phyloP scores from a whole-genome alignment of 495 filamentous ascomycete genomes.

The Podospora comata region DNA sequence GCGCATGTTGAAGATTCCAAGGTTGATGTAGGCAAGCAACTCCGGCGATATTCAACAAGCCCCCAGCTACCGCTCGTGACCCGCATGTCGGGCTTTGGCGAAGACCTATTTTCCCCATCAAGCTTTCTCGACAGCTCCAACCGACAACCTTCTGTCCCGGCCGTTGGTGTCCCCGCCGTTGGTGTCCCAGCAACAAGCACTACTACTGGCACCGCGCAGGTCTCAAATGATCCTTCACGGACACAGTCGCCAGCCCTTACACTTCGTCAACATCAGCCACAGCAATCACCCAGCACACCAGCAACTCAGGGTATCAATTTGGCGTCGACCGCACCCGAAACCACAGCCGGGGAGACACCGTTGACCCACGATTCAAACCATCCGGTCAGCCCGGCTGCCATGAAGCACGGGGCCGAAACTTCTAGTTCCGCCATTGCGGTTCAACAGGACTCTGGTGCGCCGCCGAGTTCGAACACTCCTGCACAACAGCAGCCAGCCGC shows the following conservation, averaged over 20 bases:
- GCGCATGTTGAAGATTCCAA: constrained; percentile 51
- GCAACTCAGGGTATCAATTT: no score
- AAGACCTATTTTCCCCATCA: constrained; percentile 41
- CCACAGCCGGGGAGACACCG: not conserved
- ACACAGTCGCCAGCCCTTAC: not conserved
- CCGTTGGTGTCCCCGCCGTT: constrained; percentile 13
- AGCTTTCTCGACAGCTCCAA: constrained; percentile 15
- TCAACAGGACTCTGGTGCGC: constrained; percentile 13
- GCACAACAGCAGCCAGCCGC: constrained; percentile 19
- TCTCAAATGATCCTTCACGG: not conserved
- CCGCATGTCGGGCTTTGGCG: constrained; percentile 63
- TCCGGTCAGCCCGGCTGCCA: not conserved
- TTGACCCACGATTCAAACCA: not conserved
- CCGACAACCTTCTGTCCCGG: constrained; percentile 11
- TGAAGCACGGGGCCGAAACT: not conserved
- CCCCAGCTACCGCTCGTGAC: constrained; percentile 62
- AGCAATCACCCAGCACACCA: not conserved
- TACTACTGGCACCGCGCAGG: not conserved
- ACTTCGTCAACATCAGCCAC: not conserved
- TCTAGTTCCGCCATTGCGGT: constrained; percentile 9
- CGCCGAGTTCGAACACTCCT: constrained; percentile 6
- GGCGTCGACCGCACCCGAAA: not conserved
- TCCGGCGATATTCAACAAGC: constrained; percentile 41
- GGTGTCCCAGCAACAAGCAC: not conserved
- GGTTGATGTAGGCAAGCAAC: constrained; percentile 33